Percentiles rank a stretch among this genome's conserved stretches.
phyloP scores from a whole-genome alignment of 2,329 filamentous ascomycete genomes.

The Hymenoscyphus scutula region DNA sequence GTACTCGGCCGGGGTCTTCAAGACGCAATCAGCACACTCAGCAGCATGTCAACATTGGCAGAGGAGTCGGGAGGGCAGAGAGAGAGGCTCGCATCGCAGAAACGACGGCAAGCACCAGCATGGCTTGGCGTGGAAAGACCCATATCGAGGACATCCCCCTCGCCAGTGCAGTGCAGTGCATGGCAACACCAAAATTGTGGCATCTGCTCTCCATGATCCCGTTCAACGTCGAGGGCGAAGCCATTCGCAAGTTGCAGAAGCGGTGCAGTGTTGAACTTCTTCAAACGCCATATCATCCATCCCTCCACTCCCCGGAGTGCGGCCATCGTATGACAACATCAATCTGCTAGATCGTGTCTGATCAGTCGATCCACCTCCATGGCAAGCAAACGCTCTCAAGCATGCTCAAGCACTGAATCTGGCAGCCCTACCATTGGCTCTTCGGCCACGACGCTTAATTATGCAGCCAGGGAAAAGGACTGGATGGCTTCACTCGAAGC shows the following conservation, averaged over 20 bases:
- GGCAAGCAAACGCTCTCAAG: background rate
- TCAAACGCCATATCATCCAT: no score
- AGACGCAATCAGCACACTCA: background rate
- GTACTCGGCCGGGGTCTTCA: background rate
- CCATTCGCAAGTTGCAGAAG: background rate
- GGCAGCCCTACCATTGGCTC: background rate
- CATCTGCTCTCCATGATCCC: background rate
- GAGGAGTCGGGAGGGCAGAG: no score
- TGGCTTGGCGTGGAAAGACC: no score
- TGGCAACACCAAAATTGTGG: no score
- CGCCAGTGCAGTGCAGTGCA: no score
- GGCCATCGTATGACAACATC: background rate
- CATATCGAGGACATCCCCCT: no score
- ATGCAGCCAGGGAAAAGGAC: background rate
- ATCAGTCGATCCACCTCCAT: constrained; percentile 1
- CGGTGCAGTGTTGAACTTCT: no score
- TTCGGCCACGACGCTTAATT: background rate
- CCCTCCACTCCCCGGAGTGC: background rate
- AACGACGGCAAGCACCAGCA: no score
- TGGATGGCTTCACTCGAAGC: background rate
- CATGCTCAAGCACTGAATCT: no score
- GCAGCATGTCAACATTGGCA: no score
- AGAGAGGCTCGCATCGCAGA: no score
- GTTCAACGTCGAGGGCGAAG: background rate
- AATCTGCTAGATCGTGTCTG: background rate